Evolutionary conservation across 495 filamentous ascomycete genomes (phyloP).

Genomic region (Apodospora peruviana): DNA sequence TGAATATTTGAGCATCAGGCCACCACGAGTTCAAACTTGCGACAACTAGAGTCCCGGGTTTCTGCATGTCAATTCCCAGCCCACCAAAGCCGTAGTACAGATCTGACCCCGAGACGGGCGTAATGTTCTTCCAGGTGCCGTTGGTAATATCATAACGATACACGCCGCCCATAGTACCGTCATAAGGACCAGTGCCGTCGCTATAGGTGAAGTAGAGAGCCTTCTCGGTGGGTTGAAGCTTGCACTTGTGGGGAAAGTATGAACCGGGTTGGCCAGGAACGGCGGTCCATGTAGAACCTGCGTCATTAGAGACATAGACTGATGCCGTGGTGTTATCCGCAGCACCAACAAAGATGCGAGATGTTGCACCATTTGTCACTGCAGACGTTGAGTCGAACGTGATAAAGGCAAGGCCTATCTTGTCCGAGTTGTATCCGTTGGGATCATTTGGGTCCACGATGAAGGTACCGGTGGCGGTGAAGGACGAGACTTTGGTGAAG

Average conservation of each 20-base stretch:
- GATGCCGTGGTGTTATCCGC: constrained; percentile 48
- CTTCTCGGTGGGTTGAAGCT: constrained; percentile 48
- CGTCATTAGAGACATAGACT: constrained; percentile 50
- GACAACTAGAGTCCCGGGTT: constrained; percentile 50
- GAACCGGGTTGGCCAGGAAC: constrained; percentile 43
- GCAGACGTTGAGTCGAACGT: constrained; percentile 52
- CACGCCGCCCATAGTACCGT: constrained; percentile 46
- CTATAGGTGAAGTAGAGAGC: constrained; percentile 52
- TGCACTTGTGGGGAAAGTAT: constrained; percentile 52
- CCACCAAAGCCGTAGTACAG: constrained; percentile 52
- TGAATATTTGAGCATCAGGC: constrained; percentile 52
- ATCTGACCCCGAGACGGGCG: constrained; percentile 37
- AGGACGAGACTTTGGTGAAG: constrained; percentile 53
- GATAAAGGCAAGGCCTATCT: constrained; percentile 48
- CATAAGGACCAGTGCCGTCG: constrained; percentile 51
- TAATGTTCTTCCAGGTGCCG: constrained; percentile 50
- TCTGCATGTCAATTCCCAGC: constrained; percentile 47
- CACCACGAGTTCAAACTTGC: constrained; percentile 54
- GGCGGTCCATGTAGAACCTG: constrained; percentile 46
- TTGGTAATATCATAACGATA: constrained; percentile 47
- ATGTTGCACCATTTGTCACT: constrained; percentile 40
- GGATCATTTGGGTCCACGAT: constrained; percentile 39
- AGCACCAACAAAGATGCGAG: constrained; percentile 53
- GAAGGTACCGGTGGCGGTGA: constrained; percentile 48
- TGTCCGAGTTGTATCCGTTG: constrained; percentile 41